Evolutionary conservation across 768 basidiomycete species (phyloP), one percentile per base, ranked within the genome.

Genomic region (Amylocystis lapponica): DNA sequence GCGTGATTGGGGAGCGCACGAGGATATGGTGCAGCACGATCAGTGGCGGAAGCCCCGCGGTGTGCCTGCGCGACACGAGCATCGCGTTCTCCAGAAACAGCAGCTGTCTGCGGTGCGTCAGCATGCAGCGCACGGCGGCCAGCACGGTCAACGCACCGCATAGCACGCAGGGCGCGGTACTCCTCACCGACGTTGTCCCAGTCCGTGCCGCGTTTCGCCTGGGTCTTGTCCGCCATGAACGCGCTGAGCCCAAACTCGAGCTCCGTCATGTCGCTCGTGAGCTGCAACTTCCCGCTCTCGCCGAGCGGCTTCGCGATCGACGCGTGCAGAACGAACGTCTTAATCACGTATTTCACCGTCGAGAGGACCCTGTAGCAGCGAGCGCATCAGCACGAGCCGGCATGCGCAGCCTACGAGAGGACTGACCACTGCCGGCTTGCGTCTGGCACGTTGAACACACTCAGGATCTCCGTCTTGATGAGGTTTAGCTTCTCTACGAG

Each of bases 201-300:
- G 52, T 77, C 78, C 10, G 77, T 74, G 1, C 79, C 76, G 5
- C 82, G 76, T 54, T 80, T 78, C 45, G 69, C 70, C 38, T 72
- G 71, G 43, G 47, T 32, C 38, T 53, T 55, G 37, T 81, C 79
- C 2, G 68, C 69, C 67, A 83, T 70, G 60, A 97, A 88, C 3
- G 86, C 78, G 54, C 81, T 86, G 42, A 99, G 61, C 0, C 88
- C 82, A 60, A 98, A 96, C 66, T 99, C 96, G 47, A 98, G 74
- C 60, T 92, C 88, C 0, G 94, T 87, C 92, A 97, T 95, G 62
- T 99, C 95, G 36, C 82, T 87, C 45, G 92, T 90, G 50, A 98
- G 71, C 65, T 95, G 93, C 20, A 99, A 76, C 60, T 96, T 97
- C 12, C 94, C 93, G 45, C 78, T 76, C 67, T 99, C 96, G 5